A percentile compares a stretch with the other conserved stretches of the same genome.
Conservation (phyloP, 2,329 filamentous ascomycete genomes). For the Aurifilum marmelostoma region DNA sequence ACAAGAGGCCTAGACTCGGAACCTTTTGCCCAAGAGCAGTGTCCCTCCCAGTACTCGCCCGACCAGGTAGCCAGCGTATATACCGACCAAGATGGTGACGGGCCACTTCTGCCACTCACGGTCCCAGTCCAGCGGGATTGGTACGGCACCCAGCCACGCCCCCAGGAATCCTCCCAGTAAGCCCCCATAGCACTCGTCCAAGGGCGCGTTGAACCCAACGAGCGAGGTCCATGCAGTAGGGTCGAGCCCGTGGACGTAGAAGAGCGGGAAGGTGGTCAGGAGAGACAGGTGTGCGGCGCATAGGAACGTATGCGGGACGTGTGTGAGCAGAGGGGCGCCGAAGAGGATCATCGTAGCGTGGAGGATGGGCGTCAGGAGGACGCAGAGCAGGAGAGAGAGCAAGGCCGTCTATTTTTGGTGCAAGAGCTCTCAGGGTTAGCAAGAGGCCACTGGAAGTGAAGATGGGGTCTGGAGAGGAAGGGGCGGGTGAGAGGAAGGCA, state of each 20-base stretch:
- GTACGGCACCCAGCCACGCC: slow-evolving; percentile 91
- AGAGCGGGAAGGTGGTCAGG: slow-evolving; percentile 75
- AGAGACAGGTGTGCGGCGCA: slow-evolving; percentile 81
- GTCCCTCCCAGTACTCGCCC: slow-evolving; percentile 67
- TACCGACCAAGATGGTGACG: slow-evolving; percentile 82
- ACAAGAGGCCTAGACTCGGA: slow-evolving; percentile 33
- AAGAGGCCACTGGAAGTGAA: neutral
- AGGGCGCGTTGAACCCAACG: slow-evolving; percentile 66
- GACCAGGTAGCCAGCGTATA: slow-evolving; percentile 76
- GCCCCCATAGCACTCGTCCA: slow-evolving; percentile 85
- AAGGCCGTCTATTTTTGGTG: slow-evolving; percentile 44
- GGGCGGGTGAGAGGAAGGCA: neutral
- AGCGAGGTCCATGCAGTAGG: slow-evolving; percentile 70
- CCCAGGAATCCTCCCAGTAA: slow-evolving; percentile 78
- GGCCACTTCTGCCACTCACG: slow-evolving; percentile 99
- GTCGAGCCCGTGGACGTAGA: slow-evolving; percentile 86
- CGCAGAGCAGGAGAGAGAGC: slow-evolving; percentile 61
- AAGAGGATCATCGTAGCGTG: slow-evolving; percentile 78
- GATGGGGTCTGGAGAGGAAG: neutral
- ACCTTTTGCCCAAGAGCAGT: slow-evolving; percentile 50
- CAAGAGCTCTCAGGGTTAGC: slow-evolving; percentile 6
- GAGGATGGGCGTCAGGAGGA: slow-evolving; percentile 67
- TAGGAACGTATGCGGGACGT: slow-evolving; percentile 76
- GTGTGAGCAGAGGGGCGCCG: slow-evolving; percentile 85
- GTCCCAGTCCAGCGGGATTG: slow-evolving; percentile 97